Conservation (phyloP, 179 eudicot genomes). For the Nepenthes alata region DNA sequence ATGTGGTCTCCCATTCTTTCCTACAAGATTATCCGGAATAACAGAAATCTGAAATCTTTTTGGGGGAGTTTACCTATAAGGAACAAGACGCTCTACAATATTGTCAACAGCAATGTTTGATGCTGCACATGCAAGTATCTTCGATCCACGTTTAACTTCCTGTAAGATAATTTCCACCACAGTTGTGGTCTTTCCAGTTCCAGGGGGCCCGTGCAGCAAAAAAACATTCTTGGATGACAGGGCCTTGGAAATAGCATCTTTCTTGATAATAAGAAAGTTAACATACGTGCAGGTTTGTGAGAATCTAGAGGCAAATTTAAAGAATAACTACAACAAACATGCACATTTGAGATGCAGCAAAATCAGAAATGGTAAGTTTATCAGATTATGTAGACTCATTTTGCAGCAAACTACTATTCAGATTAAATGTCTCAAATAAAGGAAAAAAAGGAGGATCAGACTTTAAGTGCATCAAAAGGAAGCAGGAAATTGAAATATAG, state of each 20-base stretch:
- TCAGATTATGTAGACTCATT: too few relatives aligned
- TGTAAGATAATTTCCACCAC: constrained; percentile 94
- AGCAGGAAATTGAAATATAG: too few relatives aligned
- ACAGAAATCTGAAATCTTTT: neutral
- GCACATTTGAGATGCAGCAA: neutral
- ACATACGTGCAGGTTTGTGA: constrained; percentile 5
- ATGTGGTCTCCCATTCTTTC: neutral
- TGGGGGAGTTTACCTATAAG: constrained; percentile 51
- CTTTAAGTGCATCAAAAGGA: too few relatives aligned
- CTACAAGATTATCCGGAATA: neutral
- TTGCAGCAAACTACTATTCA: neutral
- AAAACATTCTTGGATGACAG: constrained; percentile 80
- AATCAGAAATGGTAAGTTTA: too few relatives aligned
- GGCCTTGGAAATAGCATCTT: constrained; percentile 84
- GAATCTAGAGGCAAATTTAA: neutral
- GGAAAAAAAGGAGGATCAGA: too few relatives aligned
- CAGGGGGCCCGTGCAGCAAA: constrained; percentile 99
- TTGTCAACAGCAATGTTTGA: constrained; percentile 99
- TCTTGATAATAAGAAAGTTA: constrained; percentile 31
- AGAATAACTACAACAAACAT: neutral
- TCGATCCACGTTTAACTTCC: constrained; percentile 96
- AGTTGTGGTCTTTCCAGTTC: constrained; percentile 97
- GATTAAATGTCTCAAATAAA: neutral
- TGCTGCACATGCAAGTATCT: constrained; percentile 99
- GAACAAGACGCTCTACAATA: constrained; percentile 84